Conservation (phyloP, 805 yeast genomes). For the Candida awuae region DNA sequence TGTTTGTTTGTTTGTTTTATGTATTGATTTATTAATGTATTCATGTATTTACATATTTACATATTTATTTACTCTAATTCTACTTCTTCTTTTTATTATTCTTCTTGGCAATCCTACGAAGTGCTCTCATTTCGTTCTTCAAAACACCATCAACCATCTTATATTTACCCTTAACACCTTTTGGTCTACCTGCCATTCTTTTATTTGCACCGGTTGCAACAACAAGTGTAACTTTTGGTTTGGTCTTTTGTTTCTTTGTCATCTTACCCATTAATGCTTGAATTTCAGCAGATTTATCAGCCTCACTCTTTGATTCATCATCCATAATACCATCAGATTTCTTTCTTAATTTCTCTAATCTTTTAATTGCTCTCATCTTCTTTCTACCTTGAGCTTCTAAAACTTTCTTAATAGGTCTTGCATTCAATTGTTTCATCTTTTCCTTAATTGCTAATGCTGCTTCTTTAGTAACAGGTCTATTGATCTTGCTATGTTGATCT, state of each 20-base stretch:
- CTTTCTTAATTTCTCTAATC: conserved; percentile 83
- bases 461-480: conserved; percentile 92
- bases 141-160: conserved; percentile 98
- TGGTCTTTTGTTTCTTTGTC: conserved; percentile 57
- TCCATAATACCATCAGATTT: conserved; percentile 89
- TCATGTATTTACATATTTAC: too few relatives aligned
- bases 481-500: conserved; percentile 71
- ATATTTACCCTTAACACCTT: conserved; percentile 93
- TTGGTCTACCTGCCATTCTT: conserved; percentile 91
- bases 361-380: conserved; percentile 82
- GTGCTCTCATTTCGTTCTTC: conserved; percentile 95
- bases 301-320: conserved; percentile 78
- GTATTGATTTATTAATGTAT: too few relatives aligned
- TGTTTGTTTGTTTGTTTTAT: too few relatives aligned
- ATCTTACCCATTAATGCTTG: conserved; percentile 75
- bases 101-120: conserved; percentile 83
- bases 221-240: conserved; percentile 82
- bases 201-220: conserved; percentile 80
- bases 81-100: conserved; percentile 49
- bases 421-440: conserved; percentile 74
- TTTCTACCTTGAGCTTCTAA: conserved; percentile 95
- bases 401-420: conserved; percentile 98
- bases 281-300: conserved; percentile 92
- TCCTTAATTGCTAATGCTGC: conserved; percentile 73
- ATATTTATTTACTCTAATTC: too few relatives aligned